Conservation (phyloP, 805 yeast species). For the Nakazawaea siamensis region DNA sequence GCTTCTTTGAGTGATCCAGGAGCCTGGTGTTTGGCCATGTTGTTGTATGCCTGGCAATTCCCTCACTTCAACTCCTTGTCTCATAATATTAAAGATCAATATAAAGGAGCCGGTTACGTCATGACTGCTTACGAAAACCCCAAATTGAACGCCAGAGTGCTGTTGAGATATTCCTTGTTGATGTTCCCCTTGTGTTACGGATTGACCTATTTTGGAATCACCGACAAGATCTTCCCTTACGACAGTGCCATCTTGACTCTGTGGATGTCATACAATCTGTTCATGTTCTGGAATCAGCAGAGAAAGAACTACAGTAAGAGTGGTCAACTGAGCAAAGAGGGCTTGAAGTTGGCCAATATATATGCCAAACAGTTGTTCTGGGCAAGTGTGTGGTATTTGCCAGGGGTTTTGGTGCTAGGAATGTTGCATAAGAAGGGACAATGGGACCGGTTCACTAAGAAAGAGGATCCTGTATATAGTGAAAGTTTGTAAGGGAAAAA, state of each 20-base stretch:
- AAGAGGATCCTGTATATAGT: not conserved
- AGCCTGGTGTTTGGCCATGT: conserved; percentile 88
- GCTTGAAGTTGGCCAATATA: conserved; percentile 47
- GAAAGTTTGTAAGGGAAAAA: too few relatives aligned
- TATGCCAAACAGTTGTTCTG: conserved; percentile 85
- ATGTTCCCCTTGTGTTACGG: conserved; percentile 94
- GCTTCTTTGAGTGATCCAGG: conserved; percentile 77
- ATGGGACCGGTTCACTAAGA: conserved; percentile 61
- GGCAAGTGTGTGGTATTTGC: conserved; percentile 93
- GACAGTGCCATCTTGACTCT: conserved; percentile 80
- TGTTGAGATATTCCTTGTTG: conserved; percentile 78
- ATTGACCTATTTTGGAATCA: conserved; percentile 65
- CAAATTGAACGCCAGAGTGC: conserved; percentile 84
- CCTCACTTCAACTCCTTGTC: conserved; percentile 94
- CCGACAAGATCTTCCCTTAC: conserved; percentile 72
- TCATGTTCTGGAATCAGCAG: conserved; percentile 82
- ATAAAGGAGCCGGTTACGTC: conserved; percentile 90
- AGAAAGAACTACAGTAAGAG: conserved; percentile 41
- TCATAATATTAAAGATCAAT: conserved; percentile 82
- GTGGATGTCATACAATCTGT: conserved; percentile 79
- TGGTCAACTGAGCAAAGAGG: conserved; percentile 41
- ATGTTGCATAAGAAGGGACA: conserved; percentile 93
- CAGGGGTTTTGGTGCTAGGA: conserved; percentile 81
- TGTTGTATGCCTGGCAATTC: conserved; percentile 96
- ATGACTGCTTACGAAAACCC: conserved; percentile 96